Evolutionary conservation across 179 eudicot species (phyloP).

Genomic region (Silene vulgaris): DNA sequence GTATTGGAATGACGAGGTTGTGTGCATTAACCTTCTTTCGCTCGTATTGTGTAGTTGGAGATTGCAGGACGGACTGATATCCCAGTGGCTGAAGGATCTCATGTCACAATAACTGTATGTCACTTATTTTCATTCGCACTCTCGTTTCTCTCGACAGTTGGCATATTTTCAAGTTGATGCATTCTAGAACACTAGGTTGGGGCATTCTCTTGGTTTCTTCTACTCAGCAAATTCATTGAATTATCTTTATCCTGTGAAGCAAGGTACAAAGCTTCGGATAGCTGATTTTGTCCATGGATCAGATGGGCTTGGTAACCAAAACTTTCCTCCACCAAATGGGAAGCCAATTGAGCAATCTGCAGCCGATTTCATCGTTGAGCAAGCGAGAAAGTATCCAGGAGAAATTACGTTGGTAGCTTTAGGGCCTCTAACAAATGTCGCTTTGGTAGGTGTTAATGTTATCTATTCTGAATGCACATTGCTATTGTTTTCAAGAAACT

Average conservation of each 20-base stretch:
- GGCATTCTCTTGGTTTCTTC: not conserved
- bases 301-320: slow-evolving; percentile 95
- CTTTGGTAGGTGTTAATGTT: slow-evolving; percentile 54
- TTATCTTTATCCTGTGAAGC: slow-evolving; percentile 41
- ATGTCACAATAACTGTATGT: slow-evolving; percentile 71
- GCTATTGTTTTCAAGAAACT: no score
- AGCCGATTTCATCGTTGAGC: slow-evolving; percentile 57
- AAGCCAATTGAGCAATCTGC: slow-evolving; percentile 77
- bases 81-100: slow-evolving; percentile 97
- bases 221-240: not conserved
- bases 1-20: no score
- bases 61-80: slow-evolving; percentile 83
- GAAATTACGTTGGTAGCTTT: slow-evolving; percentile 83
- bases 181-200: slow-evolving; percentile 9
- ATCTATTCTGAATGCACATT: not conserved
- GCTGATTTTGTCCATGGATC: slow-evolving; percentile 95
- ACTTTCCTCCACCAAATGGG: slow-evolving; percentile 81
- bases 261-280: slow-evolving; percentile 82
- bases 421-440: slow-evolving; percentile 93
- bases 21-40: not conserved
- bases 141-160: not conserved
- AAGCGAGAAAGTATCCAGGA: slow-evolving; percentile 70
- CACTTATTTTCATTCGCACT: not conserved
- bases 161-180: not conserved
- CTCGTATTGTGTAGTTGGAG: slow-evolving; percentile 55